Base-by-base conservation (phyloP, 2,329 filamentous ascomycete genomes). In the Fusarium buxicola region DNA sequence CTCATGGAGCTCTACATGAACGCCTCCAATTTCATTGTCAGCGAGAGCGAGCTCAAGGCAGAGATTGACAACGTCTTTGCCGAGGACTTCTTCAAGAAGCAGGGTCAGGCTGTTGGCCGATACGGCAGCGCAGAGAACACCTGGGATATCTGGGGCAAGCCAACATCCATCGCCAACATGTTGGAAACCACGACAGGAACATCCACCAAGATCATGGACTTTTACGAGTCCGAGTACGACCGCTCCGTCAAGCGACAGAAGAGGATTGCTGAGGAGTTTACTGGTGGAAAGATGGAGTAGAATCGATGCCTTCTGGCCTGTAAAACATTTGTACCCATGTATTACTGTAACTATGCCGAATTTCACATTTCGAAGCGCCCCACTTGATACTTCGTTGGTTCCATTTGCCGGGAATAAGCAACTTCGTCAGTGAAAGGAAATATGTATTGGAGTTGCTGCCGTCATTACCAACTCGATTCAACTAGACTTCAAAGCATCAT, bases 1-100 rank as follows among this genome's bases (percentile, higher is more conserved):
- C 79, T 99, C 27, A 92, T 97, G 77, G 88, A 92, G 56, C 84
- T 99, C 11, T 99, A 99, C 78, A 91, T 95, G 79, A 91, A 93
- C 69, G 93, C 95, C 6, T 86, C 90, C 24, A 81, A 86, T 34
- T 99, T 98, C 78, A 97, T 99, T 73, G 89, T 92, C 15, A 89
- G 85, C 21, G 93, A 96, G 74, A 79, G 84, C 46, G 89, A 96
- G 74, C 84, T 99, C 30, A 85, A 91, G 68, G 81, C 82, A 13
- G 85, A 88, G 65, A 89, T 97, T 54, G 90, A 96, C 18, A 79
- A 83, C 62, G 82, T 89, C n/a, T 99, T 97, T 78, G 84, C 86
- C 13, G 86, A 88, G 24, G 82, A 86, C 61, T 81, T 80, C 76
- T 86, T 84, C 74, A 74, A 71, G 54, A 75, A 75, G 60, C 69